Base-by-base conservation (phyloP, 2,329 filamentous ascomycete genomes). In the Juglanconis oblonga region DNA sequence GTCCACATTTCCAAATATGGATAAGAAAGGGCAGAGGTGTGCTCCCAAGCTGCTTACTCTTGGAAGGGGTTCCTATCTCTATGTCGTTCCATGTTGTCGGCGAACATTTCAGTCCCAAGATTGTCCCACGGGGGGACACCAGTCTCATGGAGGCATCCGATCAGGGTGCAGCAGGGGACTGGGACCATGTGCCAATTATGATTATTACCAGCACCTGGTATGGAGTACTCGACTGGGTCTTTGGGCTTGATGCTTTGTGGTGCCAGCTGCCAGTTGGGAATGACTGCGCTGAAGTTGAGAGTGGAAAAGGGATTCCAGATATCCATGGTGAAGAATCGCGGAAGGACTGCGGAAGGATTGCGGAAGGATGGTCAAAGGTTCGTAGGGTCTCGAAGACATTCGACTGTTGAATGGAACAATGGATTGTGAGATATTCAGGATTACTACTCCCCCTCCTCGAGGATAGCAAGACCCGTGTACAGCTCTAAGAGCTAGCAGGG, bases 51-150 rank as follows among this genome's bases (percentile, higher is more conserved):
- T 24, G 17, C 17, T 24, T 24, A 24, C 17, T 24, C 17, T 24
- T 24, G 17, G 17, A 24, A 24, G 17, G 17, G 17, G 17, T 2
- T 24, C 17, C 17, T 24, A 24, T 24, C 17, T 24, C 17, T 24
- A 24, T 24, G 17, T 24, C 17, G 17, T 24, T 55, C 52, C 9
- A 84, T 71, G 45, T 79, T 78, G 3, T 78, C 70, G 0, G 80
- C 38, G 51, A 42, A 58, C 5, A 49, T 14, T 11, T 48, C 31
- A 13, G 35, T 48, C 5, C 24, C 36, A 11, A 50, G 31, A 9
- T 61, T 44, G n/a, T 50, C 29, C 57, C 57, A 59, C 6, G 52
- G 45, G 32, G 29, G 33, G 2, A 61, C 31, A 2, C 55, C 50
- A 3, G 50, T 55, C n/a, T 48, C 51, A 6, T 53, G 35, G 1